Percentiles rank a stretch among this genome's conserved stretches.
These are phyloP conservation scores for Phalaenopsis aphrodite DNA, from an alignment of 106 monocot genomes.

Conservation along the genomic window DNA sequence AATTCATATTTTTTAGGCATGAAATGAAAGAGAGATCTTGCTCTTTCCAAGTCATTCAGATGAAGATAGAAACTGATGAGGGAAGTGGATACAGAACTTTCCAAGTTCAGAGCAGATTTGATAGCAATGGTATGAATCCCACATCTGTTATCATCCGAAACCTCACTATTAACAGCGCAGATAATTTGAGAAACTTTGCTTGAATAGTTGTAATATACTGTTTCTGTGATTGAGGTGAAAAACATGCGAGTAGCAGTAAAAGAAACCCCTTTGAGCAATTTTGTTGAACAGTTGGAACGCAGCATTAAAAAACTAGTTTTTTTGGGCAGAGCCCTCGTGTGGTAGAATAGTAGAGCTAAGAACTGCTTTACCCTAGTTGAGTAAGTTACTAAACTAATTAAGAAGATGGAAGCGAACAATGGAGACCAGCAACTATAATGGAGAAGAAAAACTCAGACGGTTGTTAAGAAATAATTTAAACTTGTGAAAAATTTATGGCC, in stretches of 20 bases:
- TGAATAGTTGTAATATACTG: neutral
- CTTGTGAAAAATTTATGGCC: too few relatives aligned
- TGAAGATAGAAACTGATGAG: constrained; percentile 35
- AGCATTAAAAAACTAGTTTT: neutral
- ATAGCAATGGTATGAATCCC: constrained; percentile 26
- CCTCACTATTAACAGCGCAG: constrained; percentile 8
- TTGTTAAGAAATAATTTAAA: too few relatives aligned
- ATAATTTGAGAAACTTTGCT: constrained; percentile 16
- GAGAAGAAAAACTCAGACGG: neutral
- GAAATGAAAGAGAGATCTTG: constrained; percentile 13
- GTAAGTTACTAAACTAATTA: neutral
- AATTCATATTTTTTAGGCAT: constrained; percentile 14
- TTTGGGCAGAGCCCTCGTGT: neutral
- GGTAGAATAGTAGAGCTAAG: too few relatives aligned
- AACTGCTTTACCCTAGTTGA: neutral
- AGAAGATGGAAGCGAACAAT: neutral
- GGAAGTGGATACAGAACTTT: constrained; percentile 24
- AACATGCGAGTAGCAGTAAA: neutral
- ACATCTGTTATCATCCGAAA: constrained; percentile 5
- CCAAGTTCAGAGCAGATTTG: constrained; percentile 20
- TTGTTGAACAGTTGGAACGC: constrained; percentile 26
- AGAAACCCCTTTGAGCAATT: constrained; percentile 18
- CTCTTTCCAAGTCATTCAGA: constrained; percentile 11
- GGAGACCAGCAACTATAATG: neutral
- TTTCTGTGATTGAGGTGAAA: neutral